phyloP scores from a whole-genome alignment of 2,329 filamentous ascomycete genomes.

The Claviceps quebecensis region DNA sequence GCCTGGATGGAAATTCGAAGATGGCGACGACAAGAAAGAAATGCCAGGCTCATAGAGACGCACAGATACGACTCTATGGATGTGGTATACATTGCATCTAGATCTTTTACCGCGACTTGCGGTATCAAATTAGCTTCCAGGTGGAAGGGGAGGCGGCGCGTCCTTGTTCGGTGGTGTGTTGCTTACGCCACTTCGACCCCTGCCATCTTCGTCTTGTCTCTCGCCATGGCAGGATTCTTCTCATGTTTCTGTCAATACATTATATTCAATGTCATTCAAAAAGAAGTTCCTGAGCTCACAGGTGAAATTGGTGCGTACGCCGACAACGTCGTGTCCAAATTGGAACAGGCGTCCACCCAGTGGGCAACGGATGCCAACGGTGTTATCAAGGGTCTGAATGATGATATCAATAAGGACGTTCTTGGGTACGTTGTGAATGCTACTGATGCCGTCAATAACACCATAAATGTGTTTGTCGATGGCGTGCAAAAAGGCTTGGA shows the following conservation, averaged over 20 bases:
- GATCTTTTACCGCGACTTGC: slow-evolving; percentile 57
- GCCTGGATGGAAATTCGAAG: slow-evolving; percentile 65
- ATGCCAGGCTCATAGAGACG: slow-evolving; percentile 50
- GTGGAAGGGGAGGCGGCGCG: slow-evolving; percentile 52
- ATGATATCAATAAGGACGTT: slow-evolving; percentile 69
- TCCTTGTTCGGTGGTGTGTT: slow-evolving; percentile 67
- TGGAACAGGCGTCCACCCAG: slow-evolving; percentile 57
- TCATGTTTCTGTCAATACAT: slow-evolving; percentile 72
- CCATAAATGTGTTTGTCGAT: slow-evolving; percentile 68
- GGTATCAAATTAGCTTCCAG: slow-evolving; percentile 57
- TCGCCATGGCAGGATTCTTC: slow-evolving; percentile 70
- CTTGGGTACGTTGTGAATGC: slow-evolving; percentile 79
- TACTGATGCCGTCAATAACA: slow-evolving; percentile 70
- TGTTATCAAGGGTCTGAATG: slow-evolving; percentile 56
- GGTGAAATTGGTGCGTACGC: slow-evolving; percentile 67
- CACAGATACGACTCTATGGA: slow-evolving; percentile 70
- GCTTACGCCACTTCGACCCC: slow-evolving; percentile 77
- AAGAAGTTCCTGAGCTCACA: slow-evolving; percentile 62
- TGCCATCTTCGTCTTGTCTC: slow-evolving; percentile 72
- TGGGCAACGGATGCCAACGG: slow-evolving; percentile 70
- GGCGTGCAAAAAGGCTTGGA: slow-evolving; percentile 64
- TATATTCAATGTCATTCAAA: slow-evolving; percentile 58
- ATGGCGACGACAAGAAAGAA: slow-evolving; percentile 59
- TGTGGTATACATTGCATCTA: slow-evolving; percentile 73
- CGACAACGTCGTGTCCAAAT: slow-evolving; percentile 56